A percentile compares a stretch with the other conserved stretches of the same genome.
These are phyloP conservation scores for Aegilops tauschii DNA, from an alignment of 176 grass and related monocot species.

Conservation along the genomic window DNA sequence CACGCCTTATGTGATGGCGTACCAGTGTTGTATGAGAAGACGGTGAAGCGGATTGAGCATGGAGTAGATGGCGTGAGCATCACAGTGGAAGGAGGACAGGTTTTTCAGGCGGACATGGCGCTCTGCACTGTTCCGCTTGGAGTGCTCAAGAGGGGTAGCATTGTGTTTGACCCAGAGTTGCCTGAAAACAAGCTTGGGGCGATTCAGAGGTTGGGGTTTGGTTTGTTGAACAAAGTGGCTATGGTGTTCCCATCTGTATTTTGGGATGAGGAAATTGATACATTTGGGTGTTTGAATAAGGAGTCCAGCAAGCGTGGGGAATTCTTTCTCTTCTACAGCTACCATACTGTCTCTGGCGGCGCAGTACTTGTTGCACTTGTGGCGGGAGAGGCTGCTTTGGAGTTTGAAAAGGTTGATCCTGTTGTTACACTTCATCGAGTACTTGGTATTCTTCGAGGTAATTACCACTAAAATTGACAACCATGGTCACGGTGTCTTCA, in stretches of 20 bases:
- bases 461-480: background rate
- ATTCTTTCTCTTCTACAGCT: slow-evolving; percentile 93
- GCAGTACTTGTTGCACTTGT: slow-evolving; percentile 84
- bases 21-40: slow-evolving; percentile 75
- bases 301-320: slow-evolving; percentile 79
- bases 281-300: slow-evolving; percentile 88
- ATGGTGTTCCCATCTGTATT: slow-evolving; percentile 92
- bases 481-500: background rate
- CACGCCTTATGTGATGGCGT: slow-evolving; percentile 70
- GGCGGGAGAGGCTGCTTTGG: slow-evolving; percentile 81
- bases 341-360: slow-evolving; percentile 90
- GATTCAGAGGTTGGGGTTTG: slow-evolving; percentile 75
- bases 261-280: slow-evolving; percentile 89
- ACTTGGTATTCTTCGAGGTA: slow-evolving; percentile 85
- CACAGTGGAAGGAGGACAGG: slow-evolving; percentile 57
- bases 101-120: slow-evolving; percentile 80
- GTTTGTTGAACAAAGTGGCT: slow-evolving; percentile 87
- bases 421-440: slow-evolving; percentile 66
- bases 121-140: slow-evolving; percentile 90
- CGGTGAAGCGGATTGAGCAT: slow-evolving; percentile 61
- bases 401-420: slow-evolving; percentile 83
- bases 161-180: slow-evolving; percentile 73
- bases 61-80: slow-evolving; percentile 53
- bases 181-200: slow-evolving; percentile 64
- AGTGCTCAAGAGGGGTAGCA: slow-evolving; percentile 59